These are phyloP conservation scores for Echium plantagineum DNA, from an alignment of 257 asterid genomes.

Conservation along the genomic window DNA sequence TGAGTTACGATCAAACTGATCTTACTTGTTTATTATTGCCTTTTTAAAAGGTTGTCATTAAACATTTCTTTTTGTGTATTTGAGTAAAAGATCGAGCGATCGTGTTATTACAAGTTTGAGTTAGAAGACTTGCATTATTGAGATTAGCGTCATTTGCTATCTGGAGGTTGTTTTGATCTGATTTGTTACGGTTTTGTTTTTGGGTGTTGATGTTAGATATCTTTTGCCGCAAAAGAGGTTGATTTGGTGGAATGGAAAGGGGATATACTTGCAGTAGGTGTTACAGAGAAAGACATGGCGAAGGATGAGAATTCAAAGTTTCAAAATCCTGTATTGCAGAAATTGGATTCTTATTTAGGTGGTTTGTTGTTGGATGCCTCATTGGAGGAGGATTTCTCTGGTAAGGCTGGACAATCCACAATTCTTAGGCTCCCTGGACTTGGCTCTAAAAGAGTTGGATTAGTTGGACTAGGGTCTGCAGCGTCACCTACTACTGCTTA, in stretches of 20 bases:
- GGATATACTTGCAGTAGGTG: constrained; percentile 88
- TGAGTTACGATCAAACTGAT: background rate
- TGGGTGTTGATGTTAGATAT: constrained; percentile 35
- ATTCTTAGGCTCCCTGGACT: constrained; percentile 66
- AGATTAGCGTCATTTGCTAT: too few relatives aligned
- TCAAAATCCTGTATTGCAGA: constrained; percentile 56
- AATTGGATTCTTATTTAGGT: constrained; percentile 59
- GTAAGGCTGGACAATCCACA: constrained; percentile 82
- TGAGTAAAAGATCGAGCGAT: too few relatives aligned
- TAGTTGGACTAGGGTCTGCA: constrained; percentile 71
- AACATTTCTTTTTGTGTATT: too few relatives aligned
- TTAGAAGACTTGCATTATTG: background rate
- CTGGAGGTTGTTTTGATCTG: background rate
- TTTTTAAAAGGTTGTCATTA: background rate
- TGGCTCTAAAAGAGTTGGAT: constrained; percentile 66
- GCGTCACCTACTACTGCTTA: constrained; percentile 44
- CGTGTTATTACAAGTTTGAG: background rate
- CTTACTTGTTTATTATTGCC: too few relatives aligned
- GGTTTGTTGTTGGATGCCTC: constrained; percentile 78
- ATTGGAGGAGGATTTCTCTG: constrained; percentile 81
- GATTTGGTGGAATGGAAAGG: constrained; percentile 95
- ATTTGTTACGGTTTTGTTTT: background rate
- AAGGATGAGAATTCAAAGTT: constrained; percentile 69
- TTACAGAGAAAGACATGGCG: constrained; percentile 66
- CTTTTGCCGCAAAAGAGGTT: constrained; percentile 74